phyloP scores from a whole-genome alignment of 352 stramenopile genomes.

The Sclerospora graminicola region DNA sequence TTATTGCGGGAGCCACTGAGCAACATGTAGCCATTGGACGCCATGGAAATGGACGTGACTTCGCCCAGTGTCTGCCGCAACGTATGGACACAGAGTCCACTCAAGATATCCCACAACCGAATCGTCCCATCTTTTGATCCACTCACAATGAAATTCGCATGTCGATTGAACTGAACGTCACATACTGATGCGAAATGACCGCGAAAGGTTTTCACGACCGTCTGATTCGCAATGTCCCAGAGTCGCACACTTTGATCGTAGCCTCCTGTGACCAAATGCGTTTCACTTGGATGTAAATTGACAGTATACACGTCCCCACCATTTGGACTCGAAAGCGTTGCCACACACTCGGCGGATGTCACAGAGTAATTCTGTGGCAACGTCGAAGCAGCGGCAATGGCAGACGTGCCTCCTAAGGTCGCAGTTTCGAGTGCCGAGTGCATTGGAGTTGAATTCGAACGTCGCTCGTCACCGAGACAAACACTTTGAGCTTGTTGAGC shows the following conservation, averaged over 20 bases:
- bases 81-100: constrained; percentile 78
- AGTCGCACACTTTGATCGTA: constrained; percentile 84
- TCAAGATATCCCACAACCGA: constrained; percentile 83
- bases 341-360: constrained; percentile 37
- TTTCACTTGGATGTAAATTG: constrained; percentile 77
- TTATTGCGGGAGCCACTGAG: constrained; percentile 82
- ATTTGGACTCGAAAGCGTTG: constrained; percentile 40
- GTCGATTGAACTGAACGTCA: constrained; percentile 81
- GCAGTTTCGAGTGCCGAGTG: constrained; percentile 12
- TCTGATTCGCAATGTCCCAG: constrained; percentile 70
- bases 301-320: constrained; percentile 77
- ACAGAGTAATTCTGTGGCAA: constrained; percentile 28
- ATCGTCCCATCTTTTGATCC: constrained; percentile 82
- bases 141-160: constrained; percentile 81
- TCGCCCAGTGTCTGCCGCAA: constrained; percentile 77
- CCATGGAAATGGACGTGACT: constrained; percentile 80
- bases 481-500: constrained; percentile 25
- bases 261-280: constrained; percentile 76
- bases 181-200: constrained; percentile 75
- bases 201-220: constrained; percentile 66
- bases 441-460: constrained; percentile 27
- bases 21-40: constrained; percentile 68
- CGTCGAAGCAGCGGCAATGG: constrained; percentile 10
- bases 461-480: constrained; percentile 20
- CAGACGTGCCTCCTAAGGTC: constrained; percentile 11